Evolutionary conservation across 2,329 filamentous ascomycete genomes (phyloP).

Genomic region (Alternaria atra): DNA sequence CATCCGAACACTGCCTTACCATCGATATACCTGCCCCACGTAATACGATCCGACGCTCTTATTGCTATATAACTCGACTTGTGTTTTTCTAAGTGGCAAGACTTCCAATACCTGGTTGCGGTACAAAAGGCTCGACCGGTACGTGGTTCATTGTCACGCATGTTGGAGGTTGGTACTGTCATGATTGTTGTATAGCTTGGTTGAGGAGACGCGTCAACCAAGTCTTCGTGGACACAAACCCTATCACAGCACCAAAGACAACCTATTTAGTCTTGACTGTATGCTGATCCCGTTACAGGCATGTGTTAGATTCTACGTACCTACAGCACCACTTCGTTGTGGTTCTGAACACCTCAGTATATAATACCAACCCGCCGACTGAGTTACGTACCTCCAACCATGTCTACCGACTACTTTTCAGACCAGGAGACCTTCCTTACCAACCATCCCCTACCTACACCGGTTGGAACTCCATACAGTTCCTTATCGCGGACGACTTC

Average conservation of each 20-base stretch:
- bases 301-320: conserved; percentile 37
- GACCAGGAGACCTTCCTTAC: conserved; percentile 53
- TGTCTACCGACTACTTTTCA: conserved; percentile 58
- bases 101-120: not conserved
- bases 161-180: not conserved
- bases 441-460: conserved; percentile 70
- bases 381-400: conserved; percentile 19
- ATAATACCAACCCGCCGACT: not conserved
- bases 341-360: conserved; percentile 27
- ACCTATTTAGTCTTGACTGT: not conserved
- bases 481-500: conserved; percentile 70
- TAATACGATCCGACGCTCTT: conserved; percentile 8
- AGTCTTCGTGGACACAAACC: not conserved
- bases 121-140: conserved; percentile 13
- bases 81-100: not conserved
- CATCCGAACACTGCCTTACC: conserved; percentile 1
- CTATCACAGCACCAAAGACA: not conserved
- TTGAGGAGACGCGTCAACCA: not conserved
- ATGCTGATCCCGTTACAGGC: conserved; percentile 28
- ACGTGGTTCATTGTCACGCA: conserved; percentile 2
- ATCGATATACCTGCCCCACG: not conserved
- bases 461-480: conserved; percentile 75
- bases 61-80: conserved; percentile 1
- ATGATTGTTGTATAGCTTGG: not conserved
- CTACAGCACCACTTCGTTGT: conserved; percentile 41